Conservation (phyloP, 129 eudicot species). For the Artemisia tridentata region DNA sequence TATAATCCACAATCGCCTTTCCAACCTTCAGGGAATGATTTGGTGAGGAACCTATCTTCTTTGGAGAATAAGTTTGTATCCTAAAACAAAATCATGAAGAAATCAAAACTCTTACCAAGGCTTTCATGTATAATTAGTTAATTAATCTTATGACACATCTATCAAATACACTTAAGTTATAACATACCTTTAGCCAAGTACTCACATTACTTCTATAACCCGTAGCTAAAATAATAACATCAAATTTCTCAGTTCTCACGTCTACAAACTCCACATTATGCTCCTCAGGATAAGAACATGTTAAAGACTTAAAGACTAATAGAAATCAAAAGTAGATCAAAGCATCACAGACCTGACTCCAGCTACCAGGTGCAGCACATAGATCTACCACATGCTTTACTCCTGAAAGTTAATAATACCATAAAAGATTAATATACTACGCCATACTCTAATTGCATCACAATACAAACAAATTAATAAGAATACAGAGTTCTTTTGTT, state of each 20-base stretch:
- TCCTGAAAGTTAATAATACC: constrained; percentile 37
- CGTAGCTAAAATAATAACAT: constrained; percentile 61
- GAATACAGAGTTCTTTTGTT: too few species aligned
- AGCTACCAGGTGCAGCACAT: constrained; percentile 99
- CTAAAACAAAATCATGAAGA: constrained; percentile 28
- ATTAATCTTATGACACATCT: not conserved
- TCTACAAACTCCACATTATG: constrained; percentile 58
- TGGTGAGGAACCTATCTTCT: constrained; percentile 49
- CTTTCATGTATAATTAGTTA: not conserved
- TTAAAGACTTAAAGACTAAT: not conserved
- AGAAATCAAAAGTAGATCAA: not conserved
- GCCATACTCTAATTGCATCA: not conserved
- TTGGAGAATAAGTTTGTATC: constrained; percentile 45
- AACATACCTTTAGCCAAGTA: constrained; percentile 60
- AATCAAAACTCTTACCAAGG: not conserved
- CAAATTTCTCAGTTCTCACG: constrained; percentile 48
- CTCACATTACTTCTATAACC: constrained; percentile 67
- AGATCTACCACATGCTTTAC: constrained; percentile 95
- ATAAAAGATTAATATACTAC: not conserved
- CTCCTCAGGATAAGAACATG: too few species aligned
- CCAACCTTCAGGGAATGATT: constrained; percentile 67
- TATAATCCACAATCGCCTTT: constrained; percentile 64
- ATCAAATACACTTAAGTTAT: not conserved
- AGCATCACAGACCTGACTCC: constrained; percentile 81
- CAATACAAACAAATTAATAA: too few species aligned